These are phyloP conservation scores for Colletotrichum sp. DNA, from an alignment of 2,329 filamentous ascomycete genomes.

Conservation along the genomic window DNA sequence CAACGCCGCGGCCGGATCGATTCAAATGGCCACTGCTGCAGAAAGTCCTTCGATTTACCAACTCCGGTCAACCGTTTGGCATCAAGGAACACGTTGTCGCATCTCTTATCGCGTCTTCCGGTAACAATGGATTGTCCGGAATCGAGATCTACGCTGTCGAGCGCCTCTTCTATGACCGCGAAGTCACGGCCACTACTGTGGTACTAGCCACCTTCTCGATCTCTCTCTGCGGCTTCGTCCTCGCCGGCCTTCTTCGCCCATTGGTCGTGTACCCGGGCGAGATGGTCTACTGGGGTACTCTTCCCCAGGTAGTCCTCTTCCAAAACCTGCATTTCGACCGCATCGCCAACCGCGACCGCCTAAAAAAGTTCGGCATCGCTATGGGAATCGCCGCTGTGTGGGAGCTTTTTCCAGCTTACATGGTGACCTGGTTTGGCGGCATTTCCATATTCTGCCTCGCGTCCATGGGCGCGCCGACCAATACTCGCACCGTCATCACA, in stretches of 20 bases:
- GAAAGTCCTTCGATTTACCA: slow-evolving; percentile 14
- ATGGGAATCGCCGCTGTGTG: slow-evolving; percentile 43
- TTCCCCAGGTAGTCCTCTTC: slow-evolving; percentile 36
- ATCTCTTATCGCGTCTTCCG: slow-evolving; percentile 24
- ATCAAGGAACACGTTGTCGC: slow-evolving; percentile 27
- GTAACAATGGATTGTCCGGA: slow-evolving; percentile 23
- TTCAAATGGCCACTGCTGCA: slow-evolving; percentile 1
- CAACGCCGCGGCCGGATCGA: slow-evolving; percentile 12
- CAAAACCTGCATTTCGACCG: slow-evolving; percentile 37
- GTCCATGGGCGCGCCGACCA: slow-evolving; percentile 37
- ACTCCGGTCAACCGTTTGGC: slow-evolving; percentile 21
- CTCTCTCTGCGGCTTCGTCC: slow-evolving; percentile 32
- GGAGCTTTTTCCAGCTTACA: slow-evolving; percentile 52
- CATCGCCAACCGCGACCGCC: slow-evolving; percentile 27
- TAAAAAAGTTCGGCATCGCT: slow-evolving; percentile 32
- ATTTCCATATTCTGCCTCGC: slow-evolving; percentile 51
- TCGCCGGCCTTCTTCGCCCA: slow-evolving; percentile 31
- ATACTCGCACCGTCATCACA: slow-evolving; percentile 26
- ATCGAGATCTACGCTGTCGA: slow-evolving; percentile 27
- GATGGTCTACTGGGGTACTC: slow-evolving; percentile 36
- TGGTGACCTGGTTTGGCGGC: slow-evolving; percentile 45
- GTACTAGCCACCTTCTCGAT: slow-evolving; percentile 32
- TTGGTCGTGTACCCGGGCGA: slow-evolving; percentile 36
- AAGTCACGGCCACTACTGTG: slow-evolving; percentile 28
- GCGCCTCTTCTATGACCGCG: slow-evolving; percentile 22